Evolutionary conservation across 1,284 basidiomycete genomes (phyloP).

Genomic region (Leccinum fallax): DNA sequence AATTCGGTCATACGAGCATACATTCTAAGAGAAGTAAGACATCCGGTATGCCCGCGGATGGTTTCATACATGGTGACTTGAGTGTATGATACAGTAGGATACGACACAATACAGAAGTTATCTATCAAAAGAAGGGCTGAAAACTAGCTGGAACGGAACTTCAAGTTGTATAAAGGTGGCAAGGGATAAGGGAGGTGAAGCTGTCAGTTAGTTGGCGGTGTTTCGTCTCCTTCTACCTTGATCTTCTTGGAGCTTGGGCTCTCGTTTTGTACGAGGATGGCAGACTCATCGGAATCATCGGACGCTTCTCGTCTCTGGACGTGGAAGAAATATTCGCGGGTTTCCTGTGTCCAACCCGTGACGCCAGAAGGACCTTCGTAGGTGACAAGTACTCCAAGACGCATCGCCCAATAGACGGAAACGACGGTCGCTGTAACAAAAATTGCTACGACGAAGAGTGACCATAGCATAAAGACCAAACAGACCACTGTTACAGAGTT

Average conservation of each 20-base stretch:
- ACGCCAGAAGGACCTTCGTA: conserved; percentile 40
- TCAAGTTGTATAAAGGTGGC: neutral
- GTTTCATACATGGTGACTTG: conserved; percentile 13
- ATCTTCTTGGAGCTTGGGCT: conserved; percentile 19
- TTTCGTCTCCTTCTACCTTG: conserved; percentile 32
- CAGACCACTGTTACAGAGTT: conserved; percentile 18
- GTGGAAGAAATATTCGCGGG: conserved; percentile 24
- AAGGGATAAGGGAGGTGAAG: neutral
- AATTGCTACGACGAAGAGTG: conserved; percentile 24
- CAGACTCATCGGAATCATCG: conserved; percentile 28
- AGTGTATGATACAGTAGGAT: conserved; percentile 20
- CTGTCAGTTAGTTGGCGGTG: conserved; percentile 4
- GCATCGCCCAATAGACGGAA: conserved; percentile 37
- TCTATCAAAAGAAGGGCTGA: neutral
- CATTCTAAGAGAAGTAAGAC: neutral
- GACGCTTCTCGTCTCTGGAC: conserved; percentile 19
- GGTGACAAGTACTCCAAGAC: conserved; percentile 36
- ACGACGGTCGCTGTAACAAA: conserved; percentile 31
- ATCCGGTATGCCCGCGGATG: conserved; percentile 5
- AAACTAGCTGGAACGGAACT: neutral
- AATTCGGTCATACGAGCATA: neutral
- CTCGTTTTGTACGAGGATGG: conserved; percentile 26
- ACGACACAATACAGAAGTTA: conserved; percentile 3
- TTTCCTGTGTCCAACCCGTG: conserved; percentile 40
- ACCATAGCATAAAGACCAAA: conserved; percentile 30